Evolutionary conservation across 2,329 filamentous ascomycete species (phyloP), one percentile per base, ranked within the genome.

Genomic region (Botrytis aclada): DNA sequence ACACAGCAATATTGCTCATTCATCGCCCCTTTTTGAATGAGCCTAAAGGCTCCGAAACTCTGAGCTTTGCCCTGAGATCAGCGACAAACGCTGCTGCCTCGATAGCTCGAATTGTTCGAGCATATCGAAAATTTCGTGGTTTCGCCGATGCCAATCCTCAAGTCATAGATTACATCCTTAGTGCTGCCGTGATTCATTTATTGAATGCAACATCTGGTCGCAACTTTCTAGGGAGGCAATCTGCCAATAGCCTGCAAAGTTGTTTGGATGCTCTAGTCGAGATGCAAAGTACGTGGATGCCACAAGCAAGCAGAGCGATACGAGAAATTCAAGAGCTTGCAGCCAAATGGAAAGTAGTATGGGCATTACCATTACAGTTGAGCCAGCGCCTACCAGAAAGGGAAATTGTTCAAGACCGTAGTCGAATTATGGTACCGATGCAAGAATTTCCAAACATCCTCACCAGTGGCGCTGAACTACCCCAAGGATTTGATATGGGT

Each of bases 261-360:
- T 47, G 63, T 37, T 25, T 47, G 22, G 45, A 39, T 66, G 32
- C 62, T 20, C 32, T 65, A 45, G 29, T 34, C 20, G 63, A 65
- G 43, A 65, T 65, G 25, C 63, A 47, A 20, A 65, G 29, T 34
- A 65, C 29, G 20, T 65, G 63, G 45, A 29, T 54, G 62, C 41
- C 62, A 20, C 62, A 64, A 45, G 62, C 62, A 34, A 64, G 62
- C 29, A 64, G 62, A 25, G 62, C 62, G 10, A 64, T 64, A 25
- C 62, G 29, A 32, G 39, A 64, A 45, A 64, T 64, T 16, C 62
- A 64, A 45, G 62, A 64, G 62, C 62, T 64, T 22, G 62, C 62
- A 20, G 29, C 20, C n/a, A 45, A 43, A 64, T 64, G 62, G 62
- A 22, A 64, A 34, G 62, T 64, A 16, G 39, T 45, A 25, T 64